Evolutionary conservation across 495 filamentous ascomycete species (phyloP), one percentile per base, ranked within the genome.

Genomic region (Apiosordaria backusii): DNA sequence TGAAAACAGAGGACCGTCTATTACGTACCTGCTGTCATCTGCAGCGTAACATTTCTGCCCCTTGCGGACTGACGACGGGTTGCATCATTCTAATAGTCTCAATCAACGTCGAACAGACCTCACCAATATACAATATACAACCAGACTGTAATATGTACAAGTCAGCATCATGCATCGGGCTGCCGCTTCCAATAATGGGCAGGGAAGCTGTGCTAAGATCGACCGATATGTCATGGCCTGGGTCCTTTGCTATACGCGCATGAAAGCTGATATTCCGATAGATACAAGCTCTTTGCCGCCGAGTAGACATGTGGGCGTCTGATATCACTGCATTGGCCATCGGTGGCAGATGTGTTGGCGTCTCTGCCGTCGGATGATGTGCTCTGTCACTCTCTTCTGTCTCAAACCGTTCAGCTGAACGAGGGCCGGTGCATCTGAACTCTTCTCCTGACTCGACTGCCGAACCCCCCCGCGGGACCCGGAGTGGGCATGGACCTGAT

Each of bases 141-240:
- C n/a, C 52, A 23, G 5, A 23, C 18, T 21, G 52, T 4, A 21
- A 55, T 55, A 55, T 21, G 6, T 50, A 7, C 40, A 55, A 45
- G 35, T 45, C 52, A 55, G 52, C n/a, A 55, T 65, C 25, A 62
- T 64, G 64, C 63, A 58, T 60, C 26, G 52, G 65, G 27, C 26
- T 45, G 22, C 50, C 55, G n/a, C 22, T 23, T 19, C 52, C 52
- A 25, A 50, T 75, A 75, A 68, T 57, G 62, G 58, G 26, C 72
- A 71, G 67, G 72, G 71, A 65, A 58, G 13, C 40, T 18, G 35
- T 60, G 63, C 50, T 73, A 75, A 73, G 72, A 75, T 75, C 72
- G 68, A 64, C 72, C 63, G 26, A 67, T 60, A 50, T 55, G 18
- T 65, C 65, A 35, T 70, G 65, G 55, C 67, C 62, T 67, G 63